phyloP scores from a whole-genome alignment of 768 basidiomycete species.

The Sarcodon sp. region DNA sequence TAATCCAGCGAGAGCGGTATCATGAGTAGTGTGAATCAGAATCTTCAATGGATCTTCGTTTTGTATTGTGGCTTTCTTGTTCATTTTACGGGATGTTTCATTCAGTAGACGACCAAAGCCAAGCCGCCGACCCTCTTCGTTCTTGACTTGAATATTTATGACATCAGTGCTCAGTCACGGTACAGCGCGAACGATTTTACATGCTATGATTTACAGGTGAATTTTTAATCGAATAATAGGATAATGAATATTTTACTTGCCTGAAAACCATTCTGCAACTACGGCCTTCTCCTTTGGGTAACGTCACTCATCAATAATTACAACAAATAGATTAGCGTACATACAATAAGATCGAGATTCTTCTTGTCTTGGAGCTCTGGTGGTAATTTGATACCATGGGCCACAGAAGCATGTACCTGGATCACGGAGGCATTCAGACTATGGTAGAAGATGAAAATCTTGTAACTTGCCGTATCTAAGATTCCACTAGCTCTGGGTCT shows the following conservation, averaged over 20 bases:
- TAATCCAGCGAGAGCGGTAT: conserved; percentile 56
- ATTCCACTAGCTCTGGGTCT: conserved; percentile 66
- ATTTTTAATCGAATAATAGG: background rate
- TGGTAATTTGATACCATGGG: conserved; percentile 62
- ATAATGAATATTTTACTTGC: conserved; percentile 8
- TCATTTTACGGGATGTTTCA: conserved; percentile 53
- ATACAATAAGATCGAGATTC: conserved; percentile 45
- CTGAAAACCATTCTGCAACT: conserved; percentile 69
- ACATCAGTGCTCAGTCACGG: background rate
- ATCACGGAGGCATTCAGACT: background rate
- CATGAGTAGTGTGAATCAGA: conserved; percentile 61
- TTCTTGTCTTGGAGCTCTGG: conserved; percentile 55
- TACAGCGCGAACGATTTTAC: background rate
- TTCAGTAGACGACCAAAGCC: conserved; percentile 68
- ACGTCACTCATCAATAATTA: background rate
- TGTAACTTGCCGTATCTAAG: conserved; percentile 45
- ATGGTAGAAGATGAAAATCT: background rate
- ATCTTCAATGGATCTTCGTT: conserved; percentile 42
- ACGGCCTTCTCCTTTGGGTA: conserved; percentile 51
- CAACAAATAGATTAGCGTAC: conserved; percentile 6
- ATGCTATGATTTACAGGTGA: background rate
- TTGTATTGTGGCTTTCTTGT: conserved; percentile 34
- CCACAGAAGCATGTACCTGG: conserved; percentile 53
- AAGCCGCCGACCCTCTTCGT: conserved; percentile 60
- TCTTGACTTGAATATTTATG: conserved; percentile 34